phyloP scores from a whole-genome alignment of 805 yeast genomes.

The Cyberlindnera maritima region DNA sequence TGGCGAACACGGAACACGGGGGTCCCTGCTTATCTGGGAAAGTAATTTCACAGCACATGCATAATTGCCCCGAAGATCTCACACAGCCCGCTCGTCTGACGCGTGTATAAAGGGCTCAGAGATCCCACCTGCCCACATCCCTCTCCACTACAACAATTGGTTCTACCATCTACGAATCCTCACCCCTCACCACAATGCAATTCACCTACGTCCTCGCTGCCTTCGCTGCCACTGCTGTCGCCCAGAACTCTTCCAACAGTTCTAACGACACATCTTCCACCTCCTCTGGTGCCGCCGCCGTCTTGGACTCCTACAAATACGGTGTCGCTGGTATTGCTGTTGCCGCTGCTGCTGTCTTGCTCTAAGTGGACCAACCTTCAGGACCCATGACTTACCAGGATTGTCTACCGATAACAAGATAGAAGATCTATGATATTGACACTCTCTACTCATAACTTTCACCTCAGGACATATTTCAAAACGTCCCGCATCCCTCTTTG shows the following conservation, averaged over 20 bases:
- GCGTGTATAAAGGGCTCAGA: background rate
- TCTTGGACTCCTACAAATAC: constrained; percentile 13
- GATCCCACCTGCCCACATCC: background rate
- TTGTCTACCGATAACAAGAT: too few species aligned
- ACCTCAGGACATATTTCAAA: too few species aligned
- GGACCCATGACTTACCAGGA: too few species aligned
- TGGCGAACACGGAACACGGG: too few species aligned
- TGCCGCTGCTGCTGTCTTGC: constrained; percentile 16
- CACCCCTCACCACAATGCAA: constrained; percentile 7
- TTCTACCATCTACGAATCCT: background rate
- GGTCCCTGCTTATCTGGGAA: background rate
- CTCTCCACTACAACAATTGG: too few species aligned
- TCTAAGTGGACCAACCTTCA: background rate
- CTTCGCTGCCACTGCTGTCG: constrained; percentile 16
- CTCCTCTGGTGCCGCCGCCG: constrained; percentile 15
- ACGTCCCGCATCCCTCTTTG: too few species aligned
- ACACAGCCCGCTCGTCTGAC: too few species aligned
- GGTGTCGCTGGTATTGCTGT: constrained; percentile 18
- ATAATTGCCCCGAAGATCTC: background rate
- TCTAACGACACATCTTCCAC: constrained; percentile 9
- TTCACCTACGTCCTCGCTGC: constrained; percentile 14
- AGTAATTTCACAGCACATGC: background rate
- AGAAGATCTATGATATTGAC: too few species aligned
- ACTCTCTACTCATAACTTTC: too few species aligned
- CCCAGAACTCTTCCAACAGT: constrained; percentile 10